Base-by-base conservation (phyloP, 192 early-diverging fungal species). In the Coemansia biformis region DNA sequence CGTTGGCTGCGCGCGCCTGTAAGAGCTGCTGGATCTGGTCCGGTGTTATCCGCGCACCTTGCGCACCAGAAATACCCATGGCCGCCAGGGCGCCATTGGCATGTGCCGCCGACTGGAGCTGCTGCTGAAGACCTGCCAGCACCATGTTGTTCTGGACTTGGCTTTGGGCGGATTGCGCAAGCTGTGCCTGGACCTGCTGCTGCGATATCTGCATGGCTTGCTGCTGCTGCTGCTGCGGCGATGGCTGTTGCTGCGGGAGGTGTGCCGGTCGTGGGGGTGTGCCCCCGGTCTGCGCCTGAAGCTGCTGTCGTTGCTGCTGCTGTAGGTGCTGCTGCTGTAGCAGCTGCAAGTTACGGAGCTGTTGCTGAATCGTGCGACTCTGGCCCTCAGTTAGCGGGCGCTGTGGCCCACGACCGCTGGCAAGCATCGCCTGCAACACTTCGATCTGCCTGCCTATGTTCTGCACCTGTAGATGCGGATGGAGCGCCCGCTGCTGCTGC, bases 1-100 rank as follows among this genome's bases (percentile, higher is more conserved):
- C 62, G 23, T 52, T 68, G 2, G 43, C 62, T n/a, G 62, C 62
- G n/a, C 69, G 69, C 8, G 69, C 61, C 46, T 73, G 69, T 28
- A 73, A 22, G 1, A 73, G 51, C 39, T 53, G 57, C 48, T 64
- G 63, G 10, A 73, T 46, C 48, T 73, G 69, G 23, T 73, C 69
- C 1, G 48, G 69, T 12, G 69, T 65, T 17, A 73, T 39, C 19
- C 63, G 55, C 29, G 60, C 11, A 2, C 59, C 57, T 0, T 48
- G 50, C 10, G 65, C 37, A 3, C 65, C 58, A 11, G 51, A 32
- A 18, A 51, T 30, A 11, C 62, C 54, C 14, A 48, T 42, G 2
- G 24, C 38, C 18, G 28, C 38, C 18, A 38, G 14, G 10, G 18
- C n/a, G 30, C 16, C 24, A 34, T 41, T 48, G 23, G 21, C 22